Evolutionary conservation across 2,329 filamentous ascomycete species (phyloP).

Genomic region (Aspergillus fructus): DNA sequence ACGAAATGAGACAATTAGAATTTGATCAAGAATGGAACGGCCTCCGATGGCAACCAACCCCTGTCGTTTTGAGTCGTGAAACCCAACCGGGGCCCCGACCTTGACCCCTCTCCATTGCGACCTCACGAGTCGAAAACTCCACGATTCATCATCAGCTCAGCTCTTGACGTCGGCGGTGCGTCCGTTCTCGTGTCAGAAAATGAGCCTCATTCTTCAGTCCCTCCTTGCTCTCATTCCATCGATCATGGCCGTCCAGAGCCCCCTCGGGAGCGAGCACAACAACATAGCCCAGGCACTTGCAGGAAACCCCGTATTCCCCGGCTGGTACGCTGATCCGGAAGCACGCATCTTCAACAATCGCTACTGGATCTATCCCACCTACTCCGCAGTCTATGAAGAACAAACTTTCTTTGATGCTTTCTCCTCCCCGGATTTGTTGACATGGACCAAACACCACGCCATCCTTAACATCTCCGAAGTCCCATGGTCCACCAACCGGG

Average conservation of each 20-base stretch:
- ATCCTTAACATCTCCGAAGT: constrained; percentile 44
- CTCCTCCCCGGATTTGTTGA: constrained; percentile 49
- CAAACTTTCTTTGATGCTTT: constrained; percentile 55
- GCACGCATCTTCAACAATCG: constrained; percentile 46
- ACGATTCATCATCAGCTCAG: not conserved
- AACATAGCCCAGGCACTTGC: not conserved
- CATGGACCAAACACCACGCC: constrained; percentile 50
- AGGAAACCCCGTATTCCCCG: constrained; percentile 49
- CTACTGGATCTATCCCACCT: constrained; percentile 53
- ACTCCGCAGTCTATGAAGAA: constrained; percentile 45
- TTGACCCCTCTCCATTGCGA: not conserved
- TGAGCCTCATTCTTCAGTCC: constrained; percentile 1
- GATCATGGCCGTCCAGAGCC: constrained; percentile 3
- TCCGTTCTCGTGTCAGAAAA: not conserved
- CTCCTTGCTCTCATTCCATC: not conserved
- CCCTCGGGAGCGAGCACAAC: not conserved
- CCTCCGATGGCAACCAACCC: no score
- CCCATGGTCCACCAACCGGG: constrained; percentile 45
- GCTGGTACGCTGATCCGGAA: constrained; percentile 55
- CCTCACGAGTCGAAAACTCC: not conserved
- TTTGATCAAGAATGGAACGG: no score
- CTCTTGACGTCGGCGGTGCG: not conserved
- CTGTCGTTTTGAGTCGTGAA: no score
- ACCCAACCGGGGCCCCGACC: no score
- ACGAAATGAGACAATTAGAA: not conserved